Base-by-base conservation (phyloP, 2,329 filamentous ascomycete species). In the Ceratocystiopsis brevicomis region DNA sequence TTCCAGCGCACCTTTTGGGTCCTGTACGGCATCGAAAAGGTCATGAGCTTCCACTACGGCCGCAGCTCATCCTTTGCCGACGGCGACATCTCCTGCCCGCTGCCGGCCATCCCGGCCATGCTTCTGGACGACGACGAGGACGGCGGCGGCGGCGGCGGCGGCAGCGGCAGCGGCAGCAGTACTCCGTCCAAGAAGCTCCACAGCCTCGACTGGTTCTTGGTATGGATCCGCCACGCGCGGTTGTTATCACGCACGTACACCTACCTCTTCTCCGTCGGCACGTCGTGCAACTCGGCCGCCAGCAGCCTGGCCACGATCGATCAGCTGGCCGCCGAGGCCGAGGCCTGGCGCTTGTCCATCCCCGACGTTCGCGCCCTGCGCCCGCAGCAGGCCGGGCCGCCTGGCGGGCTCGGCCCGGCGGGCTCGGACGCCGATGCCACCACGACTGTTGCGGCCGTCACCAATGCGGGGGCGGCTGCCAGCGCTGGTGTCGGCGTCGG, bases 21-120 rank as follows among this genome's bases (percentile, higher is more conserved):
- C 1, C 37, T 56, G 0, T 56, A 56, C 25, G 37, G 42, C 6
- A 47, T 56, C 17, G 54, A 56, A 33, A 56, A 56, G 40, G 42
- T 53, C 1, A 50, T 51, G 6, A 53, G 51, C 42, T 56, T 56
- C 34, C 50, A 55, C 21, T 53, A 57, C 33, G 55, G 56, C 13
- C 53, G 56, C 38, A 54, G 52, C 33, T 58, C 57, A 0, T 51
- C 56, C 3, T 58, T 59, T 34, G 49, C 55, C 18, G 57, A 59
- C 44, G 49, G 53, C 38, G 56, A 58, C 44, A 59, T 59, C 34
- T 49, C 49, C 6, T 55, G 53, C n/a, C 55, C 55, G 0, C 46
- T 58, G 1, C 56, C 57, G 1, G 11, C 39, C 3, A 45, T 53
- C 3, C 49, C 51, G 4, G 53, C 53, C 37, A 46, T 50, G 8